Percentiles rank a stretch among this genome's conserved stretches.
Evolutionary conservation across 83 land plant species (phyloP).

Genomic region (Picea mariana): DNA sequence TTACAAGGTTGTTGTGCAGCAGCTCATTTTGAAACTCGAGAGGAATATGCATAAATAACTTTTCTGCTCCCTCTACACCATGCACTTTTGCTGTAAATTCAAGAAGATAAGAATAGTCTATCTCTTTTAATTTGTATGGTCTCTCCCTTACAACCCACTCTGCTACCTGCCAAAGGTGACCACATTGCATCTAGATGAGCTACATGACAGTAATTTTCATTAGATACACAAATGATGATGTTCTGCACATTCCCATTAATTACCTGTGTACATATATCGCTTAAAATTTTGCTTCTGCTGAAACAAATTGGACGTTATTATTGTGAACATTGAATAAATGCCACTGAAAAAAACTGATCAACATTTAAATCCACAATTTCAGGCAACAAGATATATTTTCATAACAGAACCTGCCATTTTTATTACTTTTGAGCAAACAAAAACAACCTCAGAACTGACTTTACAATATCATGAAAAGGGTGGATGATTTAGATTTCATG

Average conservation of each 20-base stretch:
- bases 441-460: not conserved
- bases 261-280: too few species aligned
- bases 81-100: constrained; percentile 66
- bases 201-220: not conserved
- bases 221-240: not conserved
- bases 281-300: too few species aligned
- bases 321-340: too few species aligned
- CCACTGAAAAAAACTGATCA: too few species aligned
- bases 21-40: constrained; percentile 50
- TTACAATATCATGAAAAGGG: not conserved
- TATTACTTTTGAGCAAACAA: not conserved
- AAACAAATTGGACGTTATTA: too few species aligned
- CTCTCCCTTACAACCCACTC: constrained; percentile 81
- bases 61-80: constrained; percentile 61
- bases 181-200: not conserved
- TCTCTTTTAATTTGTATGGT: constrained; percentile 62
- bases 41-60: constrained; percentile 51
- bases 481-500: not conserved
- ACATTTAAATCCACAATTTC: not conserved
- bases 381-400: not conserved
- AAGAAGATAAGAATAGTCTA: constrained; percentile 62
- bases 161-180: constrained; percentile 46
- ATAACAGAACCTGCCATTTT: not conserved
- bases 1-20: constrained; percentile 68
- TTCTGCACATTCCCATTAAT: not conserved